Percentiles rank a stretch among this genome's conserved stretches.
phyloP scores from a whole-genome alignment of 208 protist species.

The Leishmania turanica region DNA sequence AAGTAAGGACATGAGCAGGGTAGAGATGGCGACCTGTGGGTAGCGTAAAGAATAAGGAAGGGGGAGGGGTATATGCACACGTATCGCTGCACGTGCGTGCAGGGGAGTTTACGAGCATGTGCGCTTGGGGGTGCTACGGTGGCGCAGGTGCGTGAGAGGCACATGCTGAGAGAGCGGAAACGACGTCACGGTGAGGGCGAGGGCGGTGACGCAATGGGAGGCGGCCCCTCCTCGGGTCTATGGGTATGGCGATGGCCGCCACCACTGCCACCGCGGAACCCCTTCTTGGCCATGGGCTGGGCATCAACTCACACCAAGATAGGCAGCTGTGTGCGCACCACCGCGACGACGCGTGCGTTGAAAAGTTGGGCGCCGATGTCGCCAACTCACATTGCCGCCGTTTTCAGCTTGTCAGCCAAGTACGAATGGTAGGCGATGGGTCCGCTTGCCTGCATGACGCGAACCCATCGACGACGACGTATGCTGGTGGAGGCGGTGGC shows the following conservation, averaged over 20 bases:
- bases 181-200: neutral
- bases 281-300: neutral
- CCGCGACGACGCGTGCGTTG: neutral
- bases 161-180: neutral
- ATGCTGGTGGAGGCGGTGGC: constrained; percentile 23
- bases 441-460: constrained; percentile 60
- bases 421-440: constrained; percentile 55
- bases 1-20: neutral
- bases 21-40: neutral
- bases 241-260: neutral
- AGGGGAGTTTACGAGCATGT: neutral
- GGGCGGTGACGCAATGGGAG: neutral
- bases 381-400: neutral
- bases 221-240: neutral
- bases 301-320: too few relatives aligned
- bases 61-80: neutral
- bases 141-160: neutral
- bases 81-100: neutral
- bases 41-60: neutral
- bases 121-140: neutral
- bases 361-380: neutral
- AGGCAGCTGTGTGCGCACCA: neutral
- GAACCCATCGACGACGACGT: constrained; percentile 52
- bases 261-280: too few relatives aligned
- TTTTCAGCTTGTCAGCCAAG: constrained; percentile 17